Base-by-base conservation (phyloP, 768 basidiomycete species). In the Phylloporus rhodoxanthus region DNA sequence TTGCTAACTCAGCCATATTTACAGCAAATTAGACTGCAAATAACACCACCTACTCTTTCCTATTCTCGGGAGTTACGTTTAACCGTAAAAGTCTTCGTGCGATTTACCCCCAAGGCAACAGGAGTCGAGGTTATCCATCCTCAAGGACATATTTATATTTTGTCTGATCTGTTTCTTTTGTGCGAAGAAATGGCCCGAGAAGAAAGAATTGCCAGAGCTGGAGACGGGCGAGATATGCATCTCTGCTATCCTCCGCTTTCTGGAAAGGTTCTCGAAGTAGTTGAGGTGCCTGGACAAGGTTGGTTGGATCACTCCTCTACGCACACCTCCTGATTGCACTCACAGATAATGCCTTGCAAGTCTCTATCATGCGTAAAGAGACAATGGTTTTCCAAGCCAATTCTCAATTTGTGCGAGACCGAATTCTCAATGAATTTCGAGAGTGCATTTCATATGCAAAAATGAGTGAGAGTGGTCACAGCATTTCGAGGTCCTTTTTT, bases 181-280 rank as follows among this genome's bases (percentile, higher is more conserved):
- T 91, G 90, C 58, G 94, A 97, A 66, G 77, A 82, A 59, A 91
- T 95, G 80, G 62, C 77, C 1, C 76, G 74, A 17, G 76, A 81
- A 45, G 88, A 95, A 52, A 75, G 72, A 48, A 68, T 70, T 33
- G 69, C 74, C 23, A 58, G 67, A 51, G 74, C 71, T 11, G 68
- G 72, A 28, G 79, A 81, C 50, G 81, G 81, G 10, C 76, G 84
- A 5, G 91, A 96, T 62, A 87, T 95, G 84, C 90, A 84, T 82
- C 73, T 99, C 40, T 81, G 85, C 57, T 99, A 96, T 72, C 96
- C 96, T 15, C 96, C 96, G 5, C 72, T 99, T 29, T 86, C 96
- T 11, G 95, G 93, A 5, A 97, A 95, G 64, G 93, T 96, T 59
- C 74, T 99, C 47, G 77, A 78, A 51, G 84, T 89, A 4, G 72